phyloP scores from a whole-genome alignment of 805 yeast genomes.

The Komagataella mondaviorum region DNA sequence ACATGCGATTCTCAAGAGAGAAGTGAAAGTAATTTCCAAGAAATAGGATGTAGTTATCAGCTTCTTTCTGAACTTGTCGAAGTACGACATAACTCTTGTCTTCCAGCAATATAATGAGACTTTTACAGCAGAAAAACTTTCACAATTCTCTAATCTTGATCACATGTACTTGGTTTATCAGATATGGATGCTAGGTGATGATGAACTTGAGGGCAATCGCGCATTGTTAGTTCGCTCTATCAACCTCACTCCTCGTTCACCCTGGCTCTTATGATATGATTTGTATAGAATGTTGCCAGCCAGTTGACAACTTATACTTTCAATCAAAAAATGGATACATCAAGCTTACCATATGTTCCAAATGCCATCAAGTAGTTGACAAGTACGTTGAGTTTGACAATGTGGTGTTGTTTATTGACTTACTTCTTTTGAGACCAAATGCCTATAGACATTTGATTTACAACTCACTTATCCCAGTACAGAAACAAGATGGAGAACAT shows the following conservation, averaged over 20 bases:
- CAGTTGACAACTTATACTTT: conserved; percentile 53
- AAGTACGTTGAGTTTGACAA: conserved; percentile 84
- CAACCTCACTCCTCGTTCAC: too few relatives aligned
- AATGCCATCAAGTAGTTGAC: conserved; percentile 70
- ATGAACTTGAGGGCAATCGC: not conserved
- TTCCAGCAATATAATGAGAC: too few relatives aligned
- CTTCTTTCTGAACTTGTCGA: too few relatives aligned
- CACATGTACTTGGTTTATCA: not conserved
- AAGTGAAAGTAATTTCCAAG: too few relatives aligned
- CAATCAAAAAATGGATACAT: conserved; percentile 69
- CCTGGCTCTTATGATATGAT: conserved; percentile 39
- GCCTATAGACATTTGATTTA: conserved; percentile 81
- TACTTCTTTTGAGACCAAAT: conserved; percentile 72
- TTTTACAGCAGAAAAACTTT: too few relatives aligned
- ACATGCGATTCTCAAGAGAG: too few relatives aligned
- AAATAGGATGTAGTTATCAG: too few relatives aligned
- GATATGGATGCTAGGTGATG: not conserved
- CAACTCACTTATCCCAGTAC: conserved; percentile 34
- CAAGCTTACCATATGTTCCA: conserved; percentile 60
- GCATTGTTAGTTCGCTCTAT: not conserved
- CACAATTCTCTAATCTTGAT: too few relatives aligned
- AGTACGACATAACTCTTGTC: too few relatives aligned
- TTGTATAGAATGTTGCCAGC: conserved; percentile 76
- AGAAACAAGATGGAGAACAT: not conserved
- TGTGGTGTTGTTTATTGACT: conserved; percentile 72